Base-by-base conservation (phyloP, 2,329 filamentous ascomycete species). In the Chalara sp. region DNA sequence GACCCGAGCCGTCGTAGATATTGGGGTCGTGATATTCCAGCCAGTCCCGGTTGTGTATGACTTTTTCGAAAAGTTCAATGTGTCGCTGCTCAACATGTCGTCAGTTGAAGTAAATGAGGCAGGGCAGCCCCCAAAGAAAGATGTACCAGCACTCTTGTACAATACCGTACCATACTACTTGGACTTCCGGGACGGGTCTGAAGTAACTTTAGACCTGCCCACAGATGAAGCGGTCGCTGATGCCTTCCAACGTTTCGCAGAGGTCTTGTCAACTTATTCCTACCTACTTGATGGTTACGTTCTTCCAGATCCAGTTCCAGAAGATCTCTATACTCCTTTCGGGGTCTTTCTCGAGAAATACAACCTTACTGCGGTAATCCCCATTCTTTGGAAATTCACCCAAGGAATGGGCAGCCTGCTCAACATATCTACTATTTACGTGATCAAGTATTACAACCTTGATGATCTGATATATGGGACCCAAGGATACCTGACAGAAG, bases 1-100 rank as follows among this genome's bases (percentile, higher is more conserved):
- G 1, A 69, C 67, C 5, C 63, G 64, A 12, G 50, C 54, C 1
- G 63, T 61, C 1, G 49, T 68, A 48, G 66, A 74, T 50, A 67
- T 63, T 52, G 69, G 70, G 6, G 70, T 72, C 3, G 21, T 3
- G 21, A 21, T 21, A 21, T 21, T 21, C 21, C 21, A 21, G 21
- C 21, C 21, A 21, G 21, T 21, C 21, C 21, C 21, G 3, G 21
- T 21, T 21, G 21, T 21, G 21, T 21, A 21, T 21, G 21, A 21
- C 21, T 21, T 21, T 21, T 21, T 21, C 21, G 21, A 21, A 21
- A 21, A 21, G 21, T 21, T 21, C 21, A 21, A 21, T 21, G 21
- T 21, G 21, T 21, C 21, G 21, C 21, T 21, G 2, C 21, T 21
- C 3, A 21, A 21, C 21, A 21, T 21, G 21, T 21, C 21, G 21